phyloP scores from a whole-genome alignment of 2,329 filamentous ascomycete genomes.

The Byssochlamys sp. region DNA sequence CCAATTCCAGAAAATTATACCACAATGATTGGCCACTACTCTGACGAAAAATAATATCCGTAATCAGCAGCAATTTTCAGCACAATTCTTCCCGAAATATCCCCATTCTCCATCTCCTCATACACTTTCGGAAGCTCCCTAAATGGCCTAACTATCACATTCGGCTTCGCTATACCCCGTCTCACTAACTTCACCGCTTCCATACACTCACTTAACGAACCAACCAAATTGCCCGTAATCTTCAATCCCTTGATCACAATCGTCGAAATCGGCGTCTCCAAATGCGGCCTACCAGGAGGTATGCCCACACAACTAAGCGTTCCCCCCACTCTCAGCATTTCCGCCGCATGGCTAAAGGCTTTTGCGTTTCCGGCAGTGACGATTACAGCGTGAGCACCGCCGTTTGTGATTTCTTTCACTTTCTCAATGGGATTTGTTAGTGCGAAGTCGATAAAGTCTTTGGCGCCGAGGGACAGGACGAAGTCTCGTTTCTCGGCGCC shows the following conservation, averaged over 20 bases:
- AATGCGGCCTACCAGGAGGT: constrained; percentile 27
- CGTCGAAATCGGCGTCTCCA: constrained; percentile 34
- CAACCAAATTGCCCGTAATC: constrained; percentile 37
- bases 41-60: background rate
- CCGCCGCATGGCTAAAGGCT: constrained; percentile 34
- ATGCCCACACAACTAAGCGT: constrained; percentile 38
- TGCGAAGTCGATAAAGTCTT: constrained; percentile 34
- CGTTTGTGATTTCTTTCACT: constrained; percentile 28
- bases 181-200: constrained; percentile 38
- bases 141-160: constrained; percentile 33
- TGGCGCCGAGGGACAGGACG: constrained; percentile 30
- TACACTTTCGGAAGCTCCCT: constrained; percentile 34
- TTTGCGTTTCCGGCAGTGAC: constrained; percentile 34
- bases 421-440: constrained; percentile 22
- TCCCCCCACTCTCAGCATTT: constrained; percentile 37
- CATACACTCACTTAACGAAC: constrained; percentile 37
- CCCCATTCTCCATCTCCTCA: constrained; percentile 37
- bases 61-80: constrained; percentile 27
- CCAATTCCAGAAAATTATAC: background rate
- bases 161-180: constrained; percentile 33
- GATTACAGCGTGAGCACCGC: constrained; percentile 34
- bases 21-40: background rate
- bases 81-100: constrained; percentile 36
- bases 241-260: constrained; percentile 39
- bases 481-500: constrained; percentile 31